Evolutionary conservation across 2,329 filamentous ascomycete genomes (phyloP), one percentile per base, ranked within the genome.

Genomic region (Bipolaris victoriae): DNA sequence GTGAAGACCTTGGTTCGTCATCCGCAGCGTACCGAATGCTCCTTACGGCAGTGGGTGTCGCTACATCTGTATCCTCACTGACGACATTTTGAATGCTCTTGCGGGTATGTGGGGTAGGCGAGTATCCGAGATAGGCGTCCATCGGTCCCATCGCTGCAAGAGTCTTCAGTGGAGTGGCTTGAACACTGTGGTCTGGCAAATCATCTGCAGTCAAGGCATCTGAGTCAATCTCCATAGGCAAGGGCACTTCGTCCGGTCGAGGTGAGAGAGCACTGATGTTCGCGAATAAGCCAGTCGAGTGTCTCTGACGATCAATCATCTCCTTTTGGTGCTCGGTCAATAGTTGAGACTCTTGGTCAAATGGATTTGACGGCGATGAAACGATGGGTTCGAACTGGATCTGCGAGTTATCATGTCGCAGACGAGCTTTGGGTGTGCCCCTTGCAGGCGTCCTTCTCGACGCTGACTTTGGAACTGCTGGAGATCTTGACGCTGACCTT

Each of bases 281-380:
- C 1, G 89, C 82, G 64, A 92, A 94, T 60, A 94, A 80, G 0
- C 82, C 82, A 5, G 85, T 84, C 22, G 89, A 86, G 7, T 76
- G 76, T 44, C 83, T 83, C 71, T 96, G 91, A 48, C 89, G 83
- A 65, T 91, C 87, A 44, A 87, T 85, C 40, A 94, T 86, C 67
- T 96, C 91, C 67, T 84, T 88, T 72, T 96, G 92, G 41, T 87
- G 85, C 35, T 93, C 90, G 0, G 92, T 96, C 47, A 96, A 79
- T 16, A 88, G 77, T 65, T 95, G 91, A 0, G 90, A 91, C 54
- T 91, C 88, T 2, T 82, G 70, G 3, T 70, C 64, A 18, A 73
- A 71, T 0, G 74, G 77, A 13, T 78, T 75, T 4, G 81, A 77
- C 3, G 83, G 78, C 0, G 88, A 86, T 11, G 87, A 86, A 29